Percentiles rank a stretch among this genome's conserved stretches.
Evolutionary conservation across 2,329 filamentous ascomycete genomes (phyloP).

Genomic region (Metarhizium album): DNA sequence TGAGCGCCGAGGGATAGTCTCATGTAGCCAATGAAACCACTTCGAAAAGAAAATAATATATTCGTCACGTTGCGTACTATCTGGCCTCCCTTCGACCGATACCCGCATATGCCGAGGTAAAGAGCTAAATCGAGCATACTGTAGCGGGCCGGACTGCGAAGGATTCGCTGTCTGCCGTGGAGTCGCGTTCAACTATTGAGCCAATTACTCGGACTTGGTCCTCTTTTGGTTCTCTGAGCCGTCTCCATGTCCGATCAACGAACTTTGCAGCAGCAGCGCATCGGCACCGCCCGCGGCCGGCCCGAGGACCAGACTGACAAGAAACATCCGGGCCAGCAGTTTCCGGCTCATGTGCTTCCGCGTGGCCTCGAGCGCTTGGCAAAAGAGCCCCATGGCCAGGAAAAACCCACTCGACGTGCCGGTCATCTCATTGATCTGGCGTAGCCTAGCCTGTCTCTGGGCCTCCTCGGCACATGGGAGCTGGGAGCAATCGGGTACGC

Average conservation of each 20-base stretch:
- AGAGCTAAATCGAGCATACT: too few species aligned
- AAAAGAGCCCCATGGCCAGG: conserved; percentile 4
- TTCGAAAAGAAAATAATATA: too few species aligned
- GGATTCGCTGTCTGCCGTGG: too few species aligned
- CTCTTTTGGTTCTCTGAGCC: not conserved
- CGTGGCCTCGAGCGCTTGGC: not conserved
- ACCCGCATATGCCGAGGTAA: too few species aligned
- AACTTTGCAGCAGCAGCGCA: conserved; percentile 5
- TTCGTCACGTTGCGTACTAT: too few species aligned
- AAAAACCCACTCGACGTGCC: conserved; percentile 11
- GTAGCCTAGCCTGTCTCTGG: conserved; percentile 4
- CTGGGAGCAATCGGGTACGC: not conserved
- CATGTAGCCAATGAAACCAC: too few species aligned
- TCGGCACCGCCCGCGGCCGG: conserved; percentile 8
- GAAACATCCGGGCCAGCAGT: conserved; percentile 6
- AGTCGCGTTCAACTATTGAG: not conserved
- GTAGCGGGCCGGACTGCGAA: too few species aligned
- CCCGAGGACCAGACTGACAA: conserved; percentile 9
- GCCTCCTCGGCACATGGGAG: not conserved
- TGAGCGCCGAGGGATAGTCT: too few species aligned
- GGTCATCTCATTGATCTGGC: conserved; percentile 11
- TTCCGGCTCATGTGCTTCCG: not conserved
- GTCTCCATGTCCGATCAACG: not conserved
- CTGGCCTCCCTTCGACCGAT: too few species aligned
- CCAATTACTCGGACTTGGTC: not conserved